Base-by-base conservation (phyloP, 2,329 filamentous ascomycete species). In the Stagonosporopsis rhizophila region DNA sequence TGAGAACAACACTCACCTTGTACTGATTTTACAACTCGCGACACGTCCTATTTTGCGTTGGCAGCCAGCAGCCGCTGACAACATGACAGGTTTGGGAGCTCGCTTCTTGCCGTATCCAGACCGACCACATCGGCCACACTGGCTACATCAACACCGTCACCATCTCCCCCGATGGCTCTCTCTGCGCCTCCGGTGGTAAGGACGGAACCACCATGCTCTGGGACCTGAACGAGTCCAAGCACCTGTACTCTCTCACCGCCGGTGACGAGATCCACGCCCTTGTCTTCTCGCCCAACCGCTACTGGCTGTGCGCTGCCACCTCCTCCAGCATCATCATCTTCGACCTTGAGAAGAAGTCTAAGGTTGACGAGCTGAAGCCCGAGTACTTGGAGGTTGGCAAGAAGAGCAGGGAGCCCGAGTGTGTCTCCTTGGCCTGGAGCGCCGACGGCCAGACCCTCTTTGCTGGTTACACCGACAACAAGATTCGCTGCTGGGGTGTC, bases 321-420 rank as follows among this genome's bases (percentile, higher is more conserved):
- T 87, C 92, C 79, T 91, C 87, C 84, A 92, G 88, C 87, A 98
- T 99, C 88, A 97, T 97, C 88, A 98, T 99, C 87, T 99, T 99
- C 85, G 95, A 99, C 79, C 89, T 99, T 73, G 95, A 99, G 92
- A 99, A 99, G 93, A 99, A 99, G 93, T 96, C 89, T 90, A 98
- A 97, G 90, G 94, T 98, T 78, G 94, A 98, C 77, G 95, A 98
- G 89, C 89, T 99, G 82, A 97, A 96, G 90, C 94, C 94, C 72
- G 95, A 99, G 82, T 96, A 95, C 86, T 86, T 92, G 78, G 87
- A 92, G 79, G 89, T 92, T 79, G 91, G 93, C 85, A 96, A 96
- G 92, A 98, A 98, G 92, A 92, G 89, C 88, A 89, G 93, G 79
- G 94, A 97, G 83, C 95, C 95, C 75, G 94, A 98, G 89, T 98